Evolutionary conservation across 768 basidiomycete genomes (phyloP).

Genomic region (Agaricus blazei): DNA sequence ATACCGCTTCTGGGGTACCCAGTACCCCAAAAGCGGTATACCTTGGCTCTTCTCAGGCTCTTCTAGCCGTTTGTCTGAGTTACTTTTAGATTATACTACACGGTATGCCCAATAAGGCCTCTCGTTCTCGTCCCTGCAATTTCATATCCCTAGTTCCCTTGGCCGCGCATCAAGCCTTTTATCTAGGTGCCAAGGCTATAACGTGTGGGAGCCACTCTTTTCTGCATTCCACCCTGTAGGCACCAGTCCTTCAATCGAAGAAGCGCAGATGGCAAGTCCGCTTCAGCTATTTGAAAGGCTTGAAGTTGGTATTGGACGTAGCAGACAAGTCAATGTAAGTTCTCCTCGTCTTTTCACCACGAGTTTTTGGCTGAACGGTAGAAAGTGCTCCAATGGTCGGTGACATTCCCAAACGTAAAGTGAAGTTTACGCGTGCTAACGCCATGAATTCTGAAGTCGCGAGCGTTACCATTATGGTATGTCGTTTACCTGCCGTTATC

Average conservation of each 20-base stretch:
- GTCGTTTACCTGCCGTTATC: neutral
- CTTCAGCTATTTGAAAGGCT: constrained; percentile 3
- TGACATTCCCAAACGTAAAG: neutral
- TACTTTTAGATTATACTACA: too few relatives aligned
- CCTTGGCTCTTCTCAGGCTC: too few relatives aligned
- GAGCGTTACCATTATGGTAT: constrained; percentile 7
- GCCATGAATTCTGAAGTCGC: neutral
- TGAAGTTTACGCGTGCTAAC: neutral
- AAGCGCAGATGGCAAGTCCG: neutral
- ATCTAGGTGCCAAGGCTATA: too few relatives aligned
- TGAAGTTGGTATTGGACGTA: neutral
- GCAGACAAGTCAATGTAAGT: constrained; percentile 8
- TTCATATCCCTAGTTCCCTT: too few relatives aligned
- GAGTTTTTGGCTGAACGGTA: neutral
- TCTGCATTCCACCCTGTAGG: neutral
- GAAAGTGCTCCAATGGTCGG: constrained; percentile 9
- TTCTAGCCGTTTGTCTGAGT: too few relatives aligned
- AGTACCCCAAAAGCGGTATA: too few relatives aligned
- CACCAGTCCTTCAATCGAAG: neutral
- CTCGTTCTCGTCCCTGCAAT: too few relatives aligned
- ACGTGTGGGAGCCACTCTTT: too few relatives aligned
- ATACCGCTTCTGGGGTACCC: too few relatives aligned
- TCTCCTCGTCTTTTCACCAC: neutral
- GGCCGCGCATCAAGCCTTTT: too few relatives aligned
- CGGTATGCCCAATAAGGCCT: too few relatives aligned